phyloP scores from a whole-genome alignment of 129 eudicot species.

The Rutidosis leptorrhynchoides region DNA sequence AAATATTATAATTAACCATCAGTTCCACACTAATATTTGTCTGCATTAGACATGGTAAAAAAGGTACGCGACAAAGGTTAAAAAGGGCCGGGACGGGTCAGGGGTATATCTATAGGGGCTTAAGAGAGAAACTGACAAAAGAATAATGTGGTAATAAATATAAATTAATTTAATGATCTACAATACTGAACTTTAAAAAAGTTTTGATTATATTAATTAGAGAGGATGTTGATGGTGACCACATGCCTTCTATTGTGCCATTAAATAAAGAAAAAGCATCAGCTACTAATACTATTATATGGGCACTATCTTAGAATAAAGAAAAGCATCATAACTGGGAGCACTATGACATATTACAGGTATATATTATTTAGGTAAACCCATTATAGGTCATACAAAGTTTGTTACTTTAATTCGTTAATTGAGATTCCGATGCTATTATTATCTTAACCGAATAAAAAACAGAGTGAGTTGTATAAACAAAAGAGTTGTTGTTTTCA shows the following conservation, averaged over 20 bases:
- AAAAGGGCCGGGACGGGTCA: too few relatives aligned
- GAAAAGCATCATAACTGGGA: background rate
- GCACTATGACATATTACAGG: background rate
- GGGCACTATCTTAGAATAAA: background rate
- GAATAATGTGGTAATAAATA: too few relatives aligned
- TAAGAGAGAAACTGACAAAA: too few relatives aligned
- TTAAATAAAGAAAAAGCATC: slow-evolving; percentile 25
- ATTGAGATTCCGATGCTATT: background rate
- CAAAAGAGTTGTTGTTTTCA: background rate
- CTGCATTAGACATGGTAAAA: too few relatives aligned
- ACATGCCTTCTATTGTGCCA: background rate
- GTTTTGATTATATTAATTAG: background rate
- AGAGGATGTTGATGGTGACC: background rate
- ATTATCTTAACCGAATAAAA: background rate
- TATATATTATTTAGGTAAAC: slow-evolving; percentile 13
- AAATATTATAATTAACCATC: too few relatives aligned
- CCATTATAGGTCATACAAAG: background rate
- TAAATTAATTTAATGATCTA: background rate
- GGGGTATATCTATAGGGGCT: too few relatives aligned
- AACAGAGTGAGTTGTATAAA: background rate
- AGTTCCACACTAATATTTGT: too few relatives aligned
- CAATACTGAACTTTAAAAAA: background rate
- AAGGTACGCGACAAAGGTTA: too few relatives aligned
- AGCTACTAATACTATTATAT: slow-evolving; percentile 51
- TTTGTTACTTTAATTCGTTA: background rate